Evolutionary conservation across 2,329 filamentous ascomycete genomes (phyloP).

Genomic region (Sphaerulina populicola): DNA sequence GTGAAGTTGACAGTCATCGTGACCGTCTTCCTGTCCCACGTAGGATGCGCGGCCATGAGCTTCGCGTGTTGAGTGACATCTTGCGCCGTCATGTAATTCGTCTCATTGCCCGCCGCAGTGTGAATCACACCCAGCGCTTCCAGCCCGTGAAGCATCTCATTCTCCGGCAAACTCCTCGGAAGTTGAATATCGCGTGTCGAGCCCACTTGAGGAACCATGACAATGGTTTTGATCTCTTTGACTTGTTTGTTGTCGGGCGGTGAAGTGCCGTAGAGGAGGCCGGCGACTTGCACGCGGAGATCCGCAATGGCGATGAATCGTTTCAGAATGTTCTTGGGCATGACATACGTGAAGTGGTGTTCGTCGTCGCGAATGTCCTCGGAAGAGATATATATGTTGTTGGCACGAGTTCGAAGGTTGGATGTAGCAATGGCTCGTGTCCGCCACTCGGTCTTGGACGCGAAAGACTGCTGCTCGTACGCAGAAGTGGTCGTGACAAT

Average conservation of each 20-base stretch:
- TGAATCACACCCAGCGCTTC: constrained; percentile 94
- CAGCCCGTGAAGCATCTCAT: constrained; percentile 76
- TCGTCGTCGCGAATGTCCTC: constrained; percentile 89
- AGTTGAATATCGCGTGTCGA: constrained; percentile 86
- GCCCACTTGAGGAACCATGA: constrained; percentile 95
- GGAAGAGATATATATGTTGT: constrained; percentile 98
- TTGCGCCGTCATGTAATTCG: constrained; percentile 88
- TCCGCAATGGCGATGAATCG: constrained; percentile 97
- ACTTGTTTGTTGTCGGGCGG: constrained; percentile 92
- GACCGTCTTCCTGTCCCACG: constrained; percentile 82
- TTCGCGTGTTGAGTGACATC: constrained; percentile 93
- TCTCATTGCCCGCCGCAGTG: constrained; percentile 87
- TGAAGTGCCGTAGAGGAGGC: constrained; percentile 87
- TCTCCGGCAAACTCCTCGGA: constrained; percentile 80
- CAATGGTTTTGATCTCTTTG: constrained; percentile 93
- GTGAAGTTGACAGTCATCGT: constrained; percentile 96
- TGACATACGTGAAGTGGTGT: constrained; percentile 84
- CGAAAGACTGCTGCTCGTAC: constrained; percentile 95
- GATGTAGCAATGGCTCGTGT: constrained; percentile 93
- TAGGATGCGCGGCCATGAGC: constrained; percentile 71
- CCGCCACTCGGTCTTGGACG: constrained; percentile 97
- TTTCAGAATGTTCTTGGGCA: constrained; percentile 98
- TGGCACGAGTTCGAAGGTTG: constrained; percentile 83
- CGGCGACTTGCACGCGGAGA: constrained; percentile 89
- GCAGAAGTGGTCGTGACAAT: constrained; percentile 97